Base-by-base conservation (phyloP, 2,329 filamentous ascomycete species). In the Epichloe baconii region DNA sequence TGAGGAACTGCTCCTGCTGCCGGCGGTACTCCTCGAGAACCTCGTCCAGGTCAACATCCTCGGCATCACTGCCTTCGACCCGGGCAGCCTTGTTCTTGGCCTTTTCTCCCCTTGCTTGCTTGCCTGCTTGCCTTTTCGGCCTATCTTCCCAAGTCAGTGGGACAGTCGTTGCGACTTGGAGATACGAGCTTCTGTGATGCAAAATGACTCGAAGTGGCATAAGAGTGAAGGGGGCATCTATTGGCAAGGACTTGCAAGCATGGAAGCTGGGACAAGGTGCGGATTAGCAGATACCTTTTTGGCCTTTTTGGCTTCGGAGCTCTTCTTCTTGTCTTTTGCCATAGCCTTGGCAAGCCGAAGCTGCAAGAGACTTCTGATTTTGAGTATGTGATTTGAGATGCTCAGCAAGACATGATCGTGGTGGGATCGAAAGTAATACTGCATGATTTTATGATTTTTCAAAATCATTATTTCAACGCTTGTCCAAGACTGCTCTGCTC, bases 1-100 rank as follows among this genome's bases (percentile, higher is more conserved):
- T 95, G 61, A 93, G 79, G 64, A 95, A 96, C 62, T 87, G 86
- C 62, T 95, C 91, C 71, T 98, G 93, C 68, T 89, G 85, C 64
- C 86, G 87, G 58, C 86, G 86, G 69, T 95, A 97, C 66, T 95
- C 88, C 44, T 91, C 90, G 31, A 98, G 81, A 44, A 98, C 90
- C 44, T 85, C 83, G 64, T 98, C 93, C 38, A 98, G 78, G 68
- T 97, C 93, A 14, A 93, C 83, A 60, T 96, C 90, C 66, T 97
- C 91, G 46, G 78, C 87, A 65, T 96, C 91, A 63, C 87, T 91
- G 66, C 90, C 90, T 31, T 85, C 85, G 52, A 76, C 66, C 66
- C 88, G 83, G 58, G 86, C 79, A 14, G 75, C 73, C 66, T 85
- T 86, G 48, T 66, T 71, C 60, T 90, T 89, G 60, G 78, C 75